phyloP scores from a whole-genome alignment of 2,329 filamentous ascomycete species.

The Colletotrichum scovillei region DNA sequence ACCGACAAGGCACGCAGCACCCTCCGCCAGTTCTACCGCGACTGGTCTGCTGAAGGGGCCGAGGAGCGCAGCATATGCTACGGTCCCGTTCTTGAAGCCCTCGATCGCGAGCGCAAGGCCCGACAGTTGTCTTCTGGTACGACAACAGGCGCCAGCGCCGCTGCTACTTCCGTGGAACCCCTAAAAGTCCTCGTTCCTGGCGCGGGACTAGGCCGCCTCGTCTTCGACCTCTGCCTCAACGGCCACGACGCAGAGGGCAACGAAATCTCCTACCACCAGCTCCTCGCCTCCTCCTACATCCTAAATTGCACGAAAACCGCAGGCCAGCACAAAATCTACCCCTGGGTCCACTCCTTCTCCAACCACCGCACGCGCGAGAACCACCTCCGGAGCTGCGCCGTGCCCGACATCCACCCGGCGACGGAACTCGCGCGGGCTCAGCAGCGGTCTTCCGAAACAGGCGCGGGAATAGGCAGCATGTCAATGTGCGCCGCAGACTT shows the following conservation, averaged over 20 bases:
- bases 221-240: constrained; percentile 83
- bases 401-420: constrained; percentile 85
- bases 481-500: constrained; percentile 96
- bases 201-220: constrained; percentile 86
- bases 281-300: constrained; percentile 85
- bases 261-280: constrained; percentile 95
- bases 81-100: constrained; percentile 74
- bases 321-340: constrained; percentile 79
- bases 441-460: not conserved
- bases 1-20: constrained; percentile 94
- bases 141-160: too few species aligned
- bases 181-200: constrained; percentile 86
- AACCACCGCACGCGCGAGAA: constrained; percentile 81
- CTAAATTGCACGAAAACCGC: constrained; percentile 73
- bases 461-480: constrained; percentile 71
- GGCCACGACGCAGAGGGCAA: constrained; percentile 89
- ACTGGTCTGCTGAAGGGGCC: constrained; percentile 87
- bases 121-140: constrained; percentile 19
- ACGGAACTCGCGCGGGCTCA: constrained; percentile 57
- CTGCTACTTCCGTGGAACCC: constrained; percentile 39
- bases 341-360: constrained; percentile 89
- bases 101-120: constrained; percentile 55
- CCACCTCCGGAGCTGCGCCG: constrained; percentile 77
- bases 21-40: constrained; percentile 91
- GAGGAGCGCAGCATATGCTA: constrained; percentile 83